Conservation (phyloP, 345 rosid species). For the thale cress (Arabidopsis thaliana) region TAIR10.1 NC_003075.7:17549001-17549500, state of each 20-base stretch:
- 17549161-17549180: background rate
- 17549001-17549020: conserved; percentile 13
- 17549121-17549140: conserved; percentile 13
- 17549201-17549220: conserved; percentile 33
- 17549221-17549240: conserved; percentile 98
- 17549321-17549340: conserved; percentile 76
- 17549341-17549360: conserved; percentile 89
- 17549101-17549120: background rate
- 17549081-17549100: background rate
- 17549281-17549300: conserved; percentile 54
- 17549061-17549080: conserved; percentile 11
- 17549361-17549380: conserved; percentile 39
- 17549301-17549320: conserved; percentile 75
- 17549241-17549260: conserved; percentile 97
- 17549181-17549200: conserved; percentile 1
- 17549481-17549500: background rate
- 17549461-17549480: background rate
- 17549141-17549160: conserved; percentile 21
- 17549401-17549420: conserved; percentile 7
- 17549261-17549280: conserved; percentile 90
- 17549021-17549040: background rate
- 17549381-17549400: conserved; percentile 34
- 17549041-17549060: background rate
- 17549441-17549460: background rate
- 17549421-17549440: conserved; percentile 19